These are phyloP conservation scores for Porogramme epimiltina DNA, from an alignment of 1,284 basidiomycete species.

Conservation along the genomic window DNA sequence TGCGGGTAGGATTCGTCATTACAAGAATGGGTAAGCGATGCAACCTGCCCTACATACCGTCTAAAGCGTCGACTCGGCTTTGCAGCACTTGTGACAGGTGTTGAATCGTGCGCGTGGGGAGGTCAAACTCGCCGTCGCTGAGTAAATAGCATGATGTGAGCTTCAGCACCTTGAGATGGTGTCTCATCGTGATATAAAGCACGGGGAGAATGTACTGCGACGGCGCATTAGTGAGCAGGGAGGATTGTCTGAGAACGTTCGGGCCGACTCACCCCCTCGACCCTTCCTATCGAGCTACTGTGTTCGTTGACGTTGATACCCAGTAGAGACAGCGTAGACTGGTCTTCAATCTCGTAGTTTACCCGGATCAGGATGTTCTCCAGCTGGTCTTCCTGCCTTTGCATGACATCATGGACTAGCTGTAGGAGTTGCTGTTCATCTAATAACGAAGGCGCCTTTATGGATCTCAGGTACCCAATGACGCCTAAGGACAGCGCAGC, in stretches of 20 bases:
- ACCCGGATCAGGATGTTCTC: background rate
- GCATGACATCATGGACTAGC: background rate
- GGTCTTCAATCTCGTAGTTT: slow-evolving; percentile 1
- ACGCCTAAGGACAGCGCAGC: background rate
- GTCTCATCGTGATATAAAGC: slow-evolving; percentile 1
- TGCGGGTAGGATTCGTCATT: background rate
- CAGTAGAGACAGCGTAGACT: background rate
- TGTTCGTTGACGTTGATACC: background rate
- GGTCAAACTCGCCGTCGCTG: slow-evolving; percentile 1
- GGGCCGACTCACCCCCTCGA: no score
- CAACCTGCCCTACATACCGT: no score
- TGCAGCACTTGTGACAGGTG: background rate
- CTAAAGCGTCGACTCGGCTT: no score
- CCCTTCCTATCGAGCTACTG: no score
- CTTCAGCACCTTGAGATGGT: background rate
- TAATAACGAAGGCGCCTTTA: background rate
- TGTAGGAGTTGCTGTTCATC: background rate
- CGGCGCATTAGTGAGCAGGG: background rate
- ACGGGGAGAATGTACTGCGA: slow-evolving; percentile 3
- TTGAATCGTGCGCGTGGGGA: background rate
- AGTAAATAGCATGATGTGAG: background rate
- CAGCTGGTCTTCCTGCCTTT: no score
- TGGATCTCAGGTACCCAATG: background rate
- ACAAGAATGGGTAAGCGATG: background rate
- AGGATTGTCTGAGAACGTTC: no score